Evolutionary conservation across 2,329 filamentous ascomycete genomes (phyloP), one percentile per base, ranked within the genome.

Genomic region (Apiospora malaysiana): DNA sequence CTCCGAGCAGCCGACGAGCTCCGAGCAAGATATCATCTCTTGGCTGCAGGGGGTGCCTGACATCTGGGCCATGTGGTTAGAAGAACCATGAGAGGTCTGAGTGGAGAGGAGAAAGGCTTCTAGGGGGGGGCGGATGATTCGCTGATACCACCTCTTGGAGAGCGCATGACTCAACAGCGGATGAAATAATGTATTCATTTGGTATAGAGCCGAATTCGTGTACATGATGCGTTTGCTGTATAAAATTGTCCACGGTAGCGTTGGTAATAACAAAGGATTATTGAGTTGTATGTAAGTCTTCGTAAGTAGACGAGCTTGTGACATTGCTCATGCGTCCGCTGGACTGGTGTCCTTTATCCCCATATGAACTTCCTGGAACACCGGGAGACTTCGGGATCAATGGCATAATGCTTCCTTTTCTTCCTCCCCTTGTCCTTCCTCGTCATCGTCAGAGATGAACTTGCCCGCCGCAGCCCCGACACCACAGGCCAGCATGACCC

Each of bases 401-500:
- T 67, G 45, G 12, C 40, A 67, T 6, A n/a, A 67, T 7, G 66
- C 66, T 45, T 67, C 66, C 40, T 47, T 40, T 23, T 47, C 42
- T 47, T 67, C 66, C 23, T 46, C 66, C n/a, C 27, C 56, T 3
- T 8, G 9, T 4, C 32, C 21, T 6, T n/a, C 66, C 66, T 68
- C 16, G 16, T 68, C 43, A 14, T 67, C 42, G 5, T 14, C 66
- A 9, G 46, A 68, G 18, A 45, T 21, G 16, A 47, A 68, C 43
- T 68, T 68, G 66, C 66, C 66, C 25, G 32, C 66, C 25, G 43
- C 43, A n/a, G 66, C 66, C 25, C 66, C 66, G 18, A 47, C 66
- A 2, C 66, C 46, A 14, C 66, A 68, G 4, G 66, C 66, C 25
- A 68, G 66, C 66, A 68, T 68, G 66, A 68, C 25, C 66, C 66